Evolutionary conservation across 2,329 filamentous ascomycete genomes (phyloP).

Genomic region (Penicillium sp.): DNA sequence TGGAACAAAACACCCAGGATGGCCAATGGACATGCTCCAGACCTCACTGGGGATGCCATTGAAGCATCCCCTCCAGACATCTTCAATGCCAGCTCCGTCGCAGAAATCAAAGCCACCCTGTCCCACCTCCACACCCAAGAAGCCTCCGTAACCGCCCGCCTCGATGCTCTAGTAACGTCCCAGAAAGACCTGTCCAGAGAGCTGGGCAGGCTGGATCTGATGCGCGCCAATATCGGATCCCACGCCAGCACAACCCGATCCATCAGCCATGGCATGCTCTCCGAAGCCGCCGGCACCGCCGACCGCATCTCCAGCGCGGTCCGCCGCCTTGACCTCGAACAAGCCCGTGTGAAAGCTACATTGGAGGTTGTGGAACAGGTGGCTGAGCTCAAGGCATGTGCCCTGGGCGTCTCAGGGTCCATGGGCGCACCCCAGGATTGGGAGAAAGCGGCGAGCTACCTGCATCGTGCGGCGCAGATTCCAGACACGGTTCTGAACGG

Average conservation of each 20-base stretch:
- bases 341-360: slow-evolving; percentile 86
- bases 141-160: slow-evolving; percentile 68
- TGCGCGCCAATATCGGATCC: slow-evolving; percentile 83
- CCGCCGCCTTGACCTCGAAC: slow-evolving; percentile 84
- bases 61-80: slow-evolving; percentile 44
- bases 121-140: slow-evolving; percentile 75
- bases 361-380: slow-evolving; percentile 93
- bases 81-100: slow-evolving; percentile 70
- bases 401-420: slow-evolving; percentile 88
- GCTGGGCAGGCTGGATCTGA: slow-evolving; percentile 80
- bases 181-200: slow-evolving; percentile 87
- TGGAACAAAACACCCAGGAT: slow-evolving; percentile 12
- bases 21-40: slow-evolving; percentile 31
- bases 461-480: slow-evolving; percentile 78
- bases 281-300: slow-evolving; percentile 80
- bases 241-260: slow-evolving; percentile 81
- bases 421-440: slow-evolving; percentile 99
- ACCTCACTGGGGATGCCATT: slow-evolving; percentile 3
- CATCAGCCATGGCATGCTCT: slow-evolving; percentile 89
- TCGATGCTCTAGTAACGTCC: slow-evolving; percentile 75
- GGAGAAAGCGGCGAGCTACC: slow-evolving; percentile 91
- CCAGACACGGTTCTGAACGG: slow-evolving; percentile 79
- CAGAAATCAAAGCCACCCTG: slow-evolving; percentile 78
- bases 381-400: slow-evolving; percentile 92
- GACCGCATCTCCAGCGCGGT: slow-evolving; percentile 83